These are phyloP conservation scores for Chaetomiaceae sp. DNA, from an alignment of 2,329 filamentous ascomycete species.

Conservation along the genomic window DNA sequence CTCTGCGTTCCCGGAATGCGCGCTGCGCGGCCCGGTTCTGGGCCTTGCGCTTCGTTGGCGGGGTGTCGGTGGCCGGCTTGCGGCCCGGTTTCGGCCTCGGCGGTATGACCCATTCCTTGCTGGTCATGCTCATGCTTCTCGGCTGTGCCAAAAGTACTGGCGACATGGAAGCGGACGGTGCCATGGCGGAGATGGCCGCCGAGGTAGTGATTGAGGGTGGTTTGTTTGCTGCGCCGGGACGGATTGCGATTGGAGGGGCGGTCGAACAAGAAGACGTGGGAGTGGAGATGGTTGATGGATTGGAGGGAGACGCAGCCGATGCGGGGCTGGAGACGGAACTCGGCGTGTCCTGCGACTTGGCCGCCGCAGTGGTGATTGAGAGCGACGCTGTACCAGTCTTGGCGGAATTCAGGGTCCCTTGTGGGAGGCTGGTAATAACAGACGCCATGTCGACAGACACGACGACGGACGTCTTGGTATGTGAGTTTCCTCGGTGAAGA, in stretches of 20 bases:
- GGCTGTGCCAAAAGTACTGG: slow-evolving; percentile 36
- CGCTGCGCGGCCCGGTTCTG: slow-evolving; percentile 91
- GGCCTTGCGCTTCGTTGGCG: slow-evolving; percentile 85
- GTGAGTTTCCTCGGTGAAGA: no score
- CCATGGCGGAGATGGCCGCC: slow-evolving; percentile 34
- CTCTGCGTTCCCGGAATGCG: slow-evolving; percentile 81
- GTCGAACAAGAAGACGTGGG: slow-evolving; percentile 17
- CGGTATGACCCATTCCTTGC: slow-evolving; percentile 79
- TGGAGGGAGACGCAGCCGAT: slow-evolving; percentile 21
- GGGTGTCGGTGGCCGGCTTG: slow-evolving; percentile 89
- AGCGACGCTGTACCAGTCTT: slow-evolving; percentile 2
- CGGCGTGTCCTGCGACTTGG: slow-evolving; percentile 9
- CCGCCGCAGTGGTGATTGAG: slow-evolving; percentile 13
- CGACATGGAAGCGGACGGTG: slow-evolving; percentile 43
- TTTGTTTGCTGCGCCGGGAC: slow-evolving; percentile 18
- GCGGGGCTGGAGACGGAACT: slow-evolving; percentile 21
- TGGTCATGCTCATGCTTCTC: slow-evolving; percentile 53
- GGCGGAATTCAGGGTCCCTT: not conserved
- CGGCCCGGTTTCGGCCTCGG: slow-evolving; percentile 83
- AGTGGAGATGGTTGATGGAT: slow-evolving; percentile 21
- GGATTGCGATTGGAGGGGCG: slow-evolving; percentile 24
- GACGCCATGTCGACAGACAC: slow-evolving; percentile 11
- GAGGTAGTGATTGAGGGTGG: slow-evolving; percentile 13
- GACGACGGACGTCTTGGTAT: no score
- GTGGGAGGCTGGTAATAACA: not conserved